Evolutionary conservation across 2,329 filamentous ascomycete genomes (phyloP), one percentile per base, ranked within the genome.

Genomic region (Phoma sp.): DNA sequence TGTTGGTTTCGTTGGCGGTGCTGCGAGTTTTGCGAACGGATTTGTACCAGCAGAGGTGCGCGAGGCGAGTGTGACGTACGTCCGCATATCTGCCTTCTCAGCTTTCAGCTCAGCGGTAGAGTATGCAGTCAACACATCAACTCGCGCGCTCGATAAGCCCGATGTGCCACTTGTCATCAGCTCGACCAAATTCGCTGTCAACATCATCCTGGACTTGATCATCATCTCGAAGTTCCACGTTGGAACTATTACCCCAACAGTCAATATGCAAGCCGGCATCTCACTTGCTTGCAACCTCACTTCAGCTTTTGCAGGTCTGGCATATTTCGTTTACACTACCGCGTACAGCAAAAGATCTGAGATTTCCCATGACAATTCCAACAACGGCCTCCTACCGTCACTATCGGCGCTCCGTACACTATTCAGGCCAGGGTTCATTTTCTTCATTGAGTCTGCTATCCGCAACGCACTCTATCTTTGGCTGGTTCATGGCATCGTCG

Each of bases 381-480:
- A 23, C 5, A 12, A 21, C 14, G 51, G 42, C 10, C 48, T 53
- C 1, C 55, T 9, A 1, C 67, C 66, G 0, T 80, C 68, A 7
- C 46, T 83, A 1, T 60, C 61, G 0, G 77, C 81, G 0, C 73
- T 90, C 0, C 62, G 69, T 1, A 74, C 83, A 0, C 77, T 91
- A 1, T 63, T 81, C 1, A 77, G 78, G 1, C 87, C 88, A 0
- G 87, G 87, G 0, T 47, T 82, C 2, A 76, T 84, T 30, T 87
- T 84, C 0, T 85, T 91, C 32, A 38, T 74, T 6, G 88, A 91
- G 65, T 90, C 87, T 0, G 85, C 84, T 0, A 73, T 90, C 4
- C 79, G 88, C 6, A 92, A 91, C 57, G 80, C 85, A 0, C 76
- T 92, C 0, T 91, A 91, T 55, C 81, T 91, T 0, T 91, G 87